Evolutionary conservation across 495 filamentous ascomycete species (phyloP).

Genomic region (Chaetomium cochliodes): DNA sequence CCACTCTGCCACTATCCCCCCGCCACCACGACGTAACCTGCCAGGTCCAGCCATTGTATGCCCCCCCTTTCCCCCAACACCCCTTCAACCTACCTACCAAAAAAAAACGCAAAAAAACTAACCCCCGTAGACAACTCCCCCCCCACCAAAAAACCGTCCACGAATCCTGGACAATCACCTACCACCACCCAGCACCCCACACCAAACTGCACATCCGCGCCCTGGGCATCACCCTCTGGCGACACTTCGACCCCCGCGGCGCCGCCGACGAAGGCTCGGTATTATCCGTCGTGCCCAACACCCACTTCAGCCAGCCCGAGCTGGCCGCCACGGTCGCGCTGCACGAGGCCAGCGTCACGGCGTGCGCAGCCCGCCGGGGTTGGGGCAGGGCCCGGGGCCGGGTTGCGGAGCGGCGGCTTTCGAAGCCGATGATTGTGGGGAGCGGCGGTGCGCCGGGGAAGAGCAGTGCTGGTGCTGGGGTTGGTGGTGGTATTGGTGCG

Average conservation of each 20-base stretch:
- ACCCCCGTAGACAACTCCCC: conserved; percentile 1
- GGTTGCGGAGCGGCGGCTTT: neutral
- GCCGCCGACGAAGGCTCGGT: conserved; percentile 18
- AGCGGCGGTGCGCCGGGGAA: neutral
- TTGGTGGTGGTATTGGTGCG: neutral
- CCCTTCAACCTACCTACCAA: neutral
- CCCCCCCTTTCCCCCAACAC: neutral
- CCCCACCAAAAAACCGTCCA: conserved; percentile 12
- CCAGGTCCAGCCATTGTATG: conserved; percentile 7
- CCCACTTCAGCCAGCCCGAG: conserved; percentile 26
- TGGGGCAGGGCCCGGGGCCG: too few species aligned
- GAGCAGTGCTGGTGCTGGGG: too few species aligned
- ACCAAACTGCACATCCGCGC: neutral
- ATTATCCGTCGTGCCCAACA: conserved; percentile 24
- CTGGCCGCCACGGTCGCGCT: conserved; percentile 9
- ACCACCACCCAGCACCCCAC: conserved; percentile 17
- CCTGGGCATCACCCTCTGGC: conserved; percentile 20
- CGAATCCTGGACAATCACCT: conserved; percentile 30
- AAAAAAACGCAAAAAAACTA: neutral
- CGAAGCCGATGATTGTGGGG: neutral
- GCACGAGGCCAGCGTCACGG: conserved; percentile 11
- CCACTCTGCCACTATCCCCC: neutral
- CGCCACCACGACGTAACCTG: neutral
- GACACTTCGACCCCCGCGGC: conserved; percentile 5
- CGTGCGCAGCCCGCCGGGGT: neutral